Base-by-base conservation (phyloP, 169 alveolate species). In the Plasmodium sp. region DNA sequence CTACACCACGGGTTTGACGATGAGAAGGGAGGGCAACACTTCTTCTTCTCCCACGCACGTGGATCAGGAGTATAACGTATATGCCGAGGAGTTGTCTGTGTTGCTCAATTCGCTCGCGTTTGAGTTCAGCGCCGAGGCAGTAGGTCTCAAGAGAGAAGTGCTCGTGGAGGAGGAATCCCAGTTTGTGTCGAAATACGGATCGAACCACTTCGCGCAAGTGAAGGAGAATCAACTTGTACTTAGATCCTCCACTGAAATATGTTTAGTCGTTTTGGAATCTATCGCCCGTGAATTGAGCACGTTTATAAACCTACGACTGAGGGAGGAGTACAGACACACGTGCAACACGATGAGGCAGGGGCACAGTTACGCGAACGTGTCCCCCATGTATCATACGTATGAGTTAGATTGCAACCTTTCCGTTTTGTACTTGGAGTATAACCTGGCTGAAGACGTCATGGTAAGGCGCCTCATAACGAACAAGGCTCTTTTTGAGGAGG, bases 71-170 rank as follows among this genome's bases (percentile, higher is more conserved):
- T 90, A 90, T 58, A 41, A 83, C 27, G n/a, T 83, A 33, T 84
- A 84, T 81, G 85, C 95, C 18, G 83, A 72, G 77, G 95, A 92
- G 71, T 81, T 92, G 62, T 83, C 95, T 6, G 95, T 92, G 7
- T 36, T 92, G 62, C 82, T 92, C 71, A 92, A 79, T 36, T 92
- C 95, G 18, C 31, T 92, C 2, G 62, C 81, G 14, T 72, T 36
- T 7, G 85, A 92, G 34, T 82, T 92, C 58, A 71, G 82, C 77
- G 85, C 81, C 33, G 85, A 92, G 22, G 45, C 56, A 43, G 48
- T 92, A 41, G 83, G 83, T 31, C 79, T 92, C 31, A 62, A 92
- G 5, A 34, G 41, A 22, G 74, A 73, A 31, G 77, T 81, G 14
- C 18, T 92, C 14, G n/a, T 82, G 48, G 16, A 31, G 45, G 56